Evolutionary conservation across 2,329 filamentous ascomycete genomes (phyloP), one percentile per base, ranked within the genome.

Genomic region (Hypoxylon rubiginosum): DNA sequence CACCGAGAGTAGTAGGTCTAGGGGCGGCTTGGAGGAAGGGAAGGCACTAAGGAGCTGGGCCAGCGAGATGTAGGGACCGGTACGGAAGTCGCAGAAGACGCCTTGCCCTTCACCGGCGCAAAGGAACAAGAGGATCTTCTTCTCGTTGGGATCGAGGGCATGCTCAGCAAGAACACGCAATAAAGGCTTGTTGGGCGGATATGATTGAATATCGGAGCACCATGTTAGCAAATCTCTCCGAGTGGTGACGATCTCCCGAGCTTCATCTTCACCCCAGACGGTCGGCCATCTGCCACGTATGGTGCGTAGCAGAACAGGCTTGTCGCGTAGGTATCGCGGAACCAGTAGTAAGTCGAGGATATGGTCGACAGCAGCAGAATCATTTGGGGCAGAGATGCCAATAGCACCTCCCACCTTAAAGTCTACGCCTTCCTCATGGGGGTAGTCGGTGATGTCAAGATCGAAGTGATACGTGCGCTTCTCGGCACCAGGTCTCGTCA

Each of bases 391-490:
- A 77, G 92, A 93, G 62, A 99, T 88, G 41, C 96, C 96, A 78
- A 99, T 95, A 57, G 96, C 96, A 58, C 96, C 96, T 62, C 96
- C 96, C 17, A 99, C 96, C 77, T 95, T 94, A 85, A 98, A 99
- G 76, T 98, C 96, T 4, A 94, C 89, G 53, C 87, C 85, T 58
- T 92, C 91, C 81, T 97, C 93, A 19, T 89, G 87, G 0, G 96
- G 94, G 74, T 99, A 99, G 77, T 97, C 91, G 52, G 95, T 97
- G 53, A 99, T 91, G 74, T 99, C 96, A 48, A 99, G 88, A 74
- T 98, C 96, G 74, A 98, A 98, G 80, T 99, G 96, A 79, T 95
- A 97, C 0, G 96, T 99, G 66, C 95, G 88, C 87, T 99, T 99
- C 84, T 97, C 93, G 4, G 96, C 96, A 21, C 95, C 95, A 24